Conservation (phyloP, 1,139 yeast genomes). For the Blastobotrys proliferans region DNA sequence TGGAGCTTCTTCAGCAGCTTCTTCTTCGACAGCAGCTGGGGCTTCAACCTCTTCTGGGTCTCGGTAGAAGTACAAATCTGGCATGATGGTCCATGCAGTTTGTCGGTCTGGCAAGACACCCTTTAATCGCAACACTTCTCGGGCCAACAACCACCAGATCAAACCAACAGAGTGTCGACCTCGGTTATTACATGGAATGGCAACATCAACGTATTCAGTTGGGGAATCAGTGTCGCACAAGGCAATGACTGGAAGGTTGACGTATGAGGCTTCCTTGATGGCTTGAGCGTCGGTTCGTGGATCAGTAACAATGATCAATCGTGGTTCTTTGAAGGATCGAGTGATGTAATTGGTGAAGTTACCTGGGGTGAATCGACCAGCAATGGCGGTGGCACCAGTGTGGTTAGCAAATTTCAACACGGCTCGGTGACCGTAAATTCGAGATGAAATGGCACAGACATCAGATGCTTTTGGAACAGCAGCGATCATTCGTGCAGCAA, state of each 20-base stretch:
- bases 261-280: conserved; percentile 99
- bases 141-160: conserved; percentile 98
- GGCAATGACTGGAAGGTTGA: conserved; percentile 99
- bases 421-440: conserved; percentile 99
- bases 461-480: conserved; percentile 98
- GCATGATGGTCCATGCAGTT: conserved; percentile 98
- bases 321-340: conserved; percentile 99
- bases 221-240: conserved; percentile 98
- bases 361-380: conserved; percentile 99
- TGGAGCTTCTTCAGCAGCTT: conserved; percentile 61
- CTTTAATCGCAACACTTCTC: conserved; percentile 99
- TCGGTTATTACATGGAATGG: conserved; percentile 99
- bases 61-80: conserved; percentile 99
- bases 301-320: conserved; percentile 98
- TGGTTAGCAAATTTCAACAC: conserved; percentile 99
- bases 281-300: conserved; percentile 99
- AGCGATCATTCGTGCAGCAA: conserved; percentile 99
- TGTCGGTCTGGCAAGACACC: conserved; percentile 97
- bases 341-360: conserved; percentile 99
- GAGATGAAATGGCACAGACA: conserved; percentile 97
- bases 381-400: conserved; percentile 99
- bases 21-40: conserved; percentile 59
- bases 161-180: conserved; percentile 99
- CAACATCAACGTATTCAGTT: conserved; percentile 98
- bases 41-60: conserved; percentile 99